Evolutionary conservation across 306 rosid genomes (phyloP).

Genomic region (Macrotyloma uniflorum): DNA sequence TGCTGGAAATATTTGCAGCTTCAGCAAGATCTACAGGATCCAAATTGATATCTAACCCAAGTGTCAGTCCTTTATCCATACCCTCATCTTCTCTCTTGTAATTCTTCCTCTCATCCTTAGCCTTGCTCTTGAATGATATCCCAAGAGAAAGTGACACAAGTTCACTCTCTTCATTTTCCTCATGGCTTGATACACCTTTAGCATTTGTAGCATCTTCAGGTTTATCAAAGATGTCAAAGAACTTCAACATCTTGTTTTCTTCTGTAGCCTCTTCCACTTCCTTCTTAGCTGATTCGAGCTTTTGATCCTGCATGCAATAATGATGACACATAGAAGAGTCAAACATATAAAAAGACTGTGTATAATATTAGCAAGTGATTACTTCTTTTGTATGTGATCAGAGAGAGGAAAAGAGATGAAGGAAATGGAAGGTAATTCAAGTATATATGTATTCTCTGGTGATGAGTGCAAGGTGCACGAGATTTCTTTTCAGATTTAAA

Average conservation of each 20-base stretch:
- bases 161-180: conserved; percentile 37
- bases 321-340: background rate
- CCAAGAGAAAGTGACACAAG: conserved; percentile 72
- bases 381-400: background rate
- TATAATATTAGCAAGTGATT: background rate
- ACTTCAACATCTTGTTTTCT: conserved; percentile 22
- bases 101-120: background rate
- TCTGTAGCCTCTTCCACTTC: conserved; percentile 1
- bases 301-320: conserved; percentile 26
- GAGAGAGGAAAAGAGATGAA: background rate
- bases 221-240: conserved; percentile 34
- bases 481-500: background rate
- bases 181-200: conserved; percentile 7
- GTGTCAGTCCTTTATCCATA: conserved; percentile 42
- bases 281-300: background rate
- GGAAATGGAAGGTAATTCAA: background rate
- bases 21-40: conserved; percentile 20
- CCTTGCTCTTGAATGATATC: conserved; percentile 8
- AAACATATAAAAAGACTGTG: background rate
- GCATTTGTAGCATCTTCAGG: conserved; percentile 20
- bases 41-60: conserved; percentile 56
- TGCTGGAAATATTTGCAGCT: conserved; percentile 16
- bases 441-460: background rate
- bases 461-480: background rate
- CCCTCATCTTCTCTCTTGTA: background rate